Base-by-base conservation (phyloP, 2,329 filamentous ascomycete species). In the Scedosporium minutisporum region DNA sequence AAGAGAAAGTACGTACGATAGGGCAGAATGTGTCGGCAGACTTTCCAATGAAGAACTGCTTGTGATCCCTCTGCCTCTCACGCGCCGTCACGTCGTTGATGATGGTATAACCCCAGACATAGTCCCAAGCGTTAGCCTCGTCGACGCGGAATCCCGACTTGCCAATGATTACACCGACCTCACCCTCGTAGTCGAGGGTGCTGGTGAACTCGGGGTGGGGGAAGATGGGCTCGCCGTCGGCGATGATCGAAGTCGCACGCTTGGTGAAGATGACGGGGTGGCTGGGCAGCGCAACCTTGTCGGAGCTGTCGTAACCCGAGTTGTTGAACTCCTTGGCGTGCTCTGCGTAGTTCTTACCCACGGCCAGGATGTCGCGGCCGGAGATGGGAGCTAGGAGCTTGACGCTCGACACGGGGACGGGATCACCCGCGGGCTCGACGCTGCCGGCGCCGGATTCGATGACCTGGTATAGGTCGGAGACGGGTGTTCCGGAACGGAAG, bases 231-330 rank as follows among this genome's bases (percentile, higher is more conserved):
- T 82, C 77, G 0, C 75, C 76, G 63, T 77, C 66, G 0, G 77
- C 79, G 46, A 83, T 77, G 63, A 83, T 82, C 1, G 79, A 81
- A 0, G 81, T 83, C 4, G 75, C 75, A 1, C 81, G 74, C 66
- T 83, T 83, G 3, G 80, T 82, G 69, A 83, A 82, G 62, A 83
- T 82, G 7, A 84, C 81, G 0, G 82, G 82, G 64, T 83, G 78
- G 0, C 77, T 79, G 0, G 81, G 81, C 51, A 74, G 71, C 62
- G 82, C 81, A 0, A 75, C 71, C 65, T 83, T 84, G 66, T 85
- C 82, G 4, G 76, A 81, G 62, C 75, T 77, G 68, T 85, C 82
- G 38, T 63, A 85, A 0, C 82, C 82, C 1, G 78, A 81, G 10
- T 70, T 74, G 66, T 84, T 82, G 71, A 85, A 85, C 64, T 85